Evolutionary conservation across 2,329 filamentous ascomycete species (phyloP).

Genomic region (Pestalotiopsis sp.): DNA sequence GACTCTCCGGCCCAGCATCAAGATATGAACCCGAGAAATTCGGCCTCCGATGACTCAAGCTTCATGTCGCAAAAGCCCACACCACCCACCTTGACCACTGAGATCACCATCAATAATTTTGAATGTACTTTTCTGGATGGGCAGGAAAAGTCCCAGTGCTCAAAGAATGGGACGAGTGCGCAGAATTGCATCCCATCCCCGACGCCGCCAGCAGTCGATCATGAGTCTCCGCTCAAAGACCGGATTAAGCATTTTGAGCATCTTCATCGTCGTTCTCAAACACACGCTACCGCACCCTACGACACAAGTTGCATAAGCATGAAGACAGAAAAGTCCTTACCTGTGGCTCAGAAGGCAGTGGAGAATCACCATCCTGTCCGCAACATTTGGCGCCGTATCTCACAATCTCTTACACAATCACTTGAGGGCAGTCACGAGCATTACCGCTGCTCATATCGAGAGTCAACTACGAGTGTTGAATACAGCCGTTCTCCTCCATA

Average conservation of each 20-base stretch:
- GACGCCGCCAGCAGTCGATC: not conserved
- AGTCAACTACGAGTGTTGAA: conserved; percentile 10
- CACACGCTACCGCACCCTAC: conserved; percentile 12
- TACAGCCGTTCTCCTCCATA: not conserved
- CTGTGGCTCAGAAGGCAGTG: not conserved
- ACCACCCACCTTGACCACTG: conserved; percentile 28
- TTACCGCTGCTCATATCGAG: not conserved
- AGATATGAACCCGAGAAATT: not conserved
- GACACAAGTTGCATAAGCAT: not conserved
- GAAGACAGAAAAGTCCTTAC: not conserved
- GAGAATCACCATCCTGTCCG: conserved; percentile 1
- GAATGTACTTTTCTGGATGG: conserved; percentile 26
- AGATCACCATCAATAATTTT: conserved; percentile 31
- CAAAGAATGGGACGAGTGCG: not conserved
- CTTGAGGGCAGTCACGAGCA: conserved; percentile 18
- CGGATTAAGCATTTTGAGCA: conserved; percentile 32
- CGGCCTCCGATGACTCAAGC: not conserved
- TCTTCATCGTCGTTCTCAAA: conserved; percentile 19
- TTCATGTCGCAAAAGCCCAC: conserved; percentile 17
- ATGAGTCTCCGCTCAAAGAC: conserved; percentile 30
- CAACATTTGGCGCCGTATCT: conserved; percentile 32
- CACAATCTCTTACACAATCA: conserved; percentile 27
- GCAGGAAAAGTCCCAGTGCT: not conserved
- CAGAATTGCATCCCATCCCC: not conserved
- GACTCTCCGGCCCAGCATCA: not conserved